Conservation (phyloP, 1,139 yeast genomes). For the Hemisphaericaspora xylanilytica region DNA sequence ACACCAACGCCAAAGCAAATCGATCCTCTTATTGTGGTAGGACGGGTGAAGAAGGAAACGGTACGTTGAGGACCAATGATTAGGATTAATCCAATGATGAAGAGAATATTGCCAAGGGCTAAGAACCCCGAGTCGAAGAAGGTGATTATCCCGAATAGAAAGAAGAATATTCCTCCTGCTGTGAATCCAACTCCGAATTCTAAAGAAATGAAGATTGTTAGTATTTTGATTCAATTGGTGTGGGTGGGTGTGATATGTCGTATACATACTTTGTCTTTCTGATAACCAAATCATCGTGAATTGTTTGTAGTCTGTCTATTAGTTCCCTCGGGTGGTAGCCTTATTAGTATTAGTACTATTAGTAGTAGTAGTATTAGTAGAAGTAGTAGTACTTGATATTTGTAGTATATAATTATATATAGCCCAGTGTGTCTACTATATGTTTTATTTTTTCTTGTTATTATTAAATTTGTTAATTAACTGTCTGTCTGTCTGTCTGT, state of each 20-base stretch:
- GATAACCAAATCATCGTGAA: constrained; percentile 84
- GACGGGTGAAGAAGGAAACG: constrained; percentile 78
- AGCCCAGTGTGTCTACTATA: no score
- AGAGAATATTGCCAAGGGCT: constrained; percentile 84
- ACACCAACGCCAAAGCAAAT: constrained; percentile 76
- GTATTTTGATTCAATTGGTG: constrained; percentile 14
- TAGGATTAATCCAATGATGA: constrained; percentile 76
- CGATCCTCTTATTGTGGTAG: constrained; percentile 83
- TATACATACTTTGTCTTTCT: constrained; percentile 68
- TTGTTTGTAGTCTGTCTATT: no score
- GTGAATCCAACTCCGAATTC: constrained; percentile 95
- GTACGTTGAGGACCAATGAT: constrained; percentile 91
- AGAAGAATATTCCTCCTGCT: constrained; percentile 78
- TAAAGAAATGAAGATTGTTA: no score
- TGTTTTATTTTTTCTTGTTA: no score
- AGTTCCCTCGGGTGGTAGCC: no score
- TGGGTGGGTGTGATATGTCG: no score
- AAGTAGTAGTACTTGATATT: no score
- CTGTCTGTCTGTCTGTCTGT: no score
- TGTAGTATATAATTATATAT: no score
- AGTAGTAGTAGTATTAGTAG: no score
- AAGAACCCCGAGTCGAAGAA: constrained; percentile 87
- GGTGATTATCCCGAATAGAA: constrained; percentile 77
- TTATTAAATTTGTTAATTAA: no score
- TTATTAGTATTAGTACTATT: no score